Conservation (phyloP, 768 basidiomycete species). For the Sarcomyxa edulis region DNA sequence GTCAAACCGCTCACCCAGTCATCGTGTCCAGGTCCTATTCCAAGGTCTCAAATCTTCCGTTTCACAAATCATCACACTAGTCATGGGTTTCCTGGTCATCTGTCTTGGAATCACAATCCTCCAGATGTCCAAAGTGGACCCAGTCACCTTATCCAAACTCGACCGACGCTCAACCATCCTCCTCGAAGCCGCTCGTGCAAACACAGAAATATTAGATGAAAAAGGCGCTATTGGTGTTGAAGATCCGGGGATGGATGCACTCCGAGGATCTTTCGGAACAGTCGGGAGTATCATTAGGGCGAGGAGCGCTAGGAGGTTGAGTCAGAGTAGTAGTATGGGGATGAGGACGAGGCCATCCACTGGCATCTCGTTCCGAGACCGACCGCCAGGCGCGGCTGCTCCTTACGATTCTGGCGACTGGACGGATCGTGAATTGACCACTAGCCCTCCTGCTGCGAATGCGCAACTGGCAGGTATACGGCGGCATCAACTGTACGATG, state of each 20-base stretch:
- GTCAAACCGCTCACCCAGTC: not conserved
- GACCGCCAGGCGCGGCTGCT: not conserved
- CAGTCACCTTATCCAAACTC: slow-evolving; percentile 67
- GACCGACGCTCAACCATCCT: slow-evolving; percentile 89
- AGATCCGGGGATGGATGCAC: slow-evolving; percentile 89
- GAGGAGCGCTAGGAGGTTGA: slow-evolving; percentile 46
- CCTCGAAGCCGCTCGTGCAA: slow-evolving; percentile 74
- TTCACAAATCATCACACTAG: slow-evolving; percentile 80
- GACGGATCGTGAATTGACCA: not conserved
- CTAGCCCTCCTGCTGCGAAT: slow-evolving; percentile 18
- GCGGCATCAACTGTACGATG: slow-evolving; percentile 85
- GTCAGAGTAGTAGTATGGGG: slow-evolving; percentile 35
- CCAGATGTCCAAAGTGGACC: slow-evolving; percentile 95
- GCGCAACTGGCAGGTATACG: slow-evolving; percentile 45
- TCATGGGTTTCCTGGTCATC: slow-evolving; percentile 89
- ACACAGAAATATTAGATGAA: slow-evolving; percentile 67
- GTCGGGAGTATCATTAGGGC: slow-evolving; percentile 87
- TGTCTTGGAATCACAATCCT: slow-evolving; percentile 91
- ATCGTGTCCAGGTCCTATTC: slow-evolving; percentile 63
- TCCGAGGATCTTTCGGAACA: slow-evolving; percentile 88
- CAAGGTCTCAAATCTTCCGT: slow-evolving; percentile 80
- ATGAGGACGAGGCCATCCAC: slow-evolving; percentile 30
- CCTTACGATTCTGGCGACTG: slow-evolving; percentile 5
- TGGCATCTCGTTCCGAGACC: slow-evolving; percentile 16
- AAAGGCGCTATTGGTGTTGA: slow-evolving; percentile 62